A percentile compares a stretch with the other conserved stretches of the same genome.
phyloP scores from a whole-genome alignment of 129 eudicot species.

The Kitagawia praeruptora region DNA sequence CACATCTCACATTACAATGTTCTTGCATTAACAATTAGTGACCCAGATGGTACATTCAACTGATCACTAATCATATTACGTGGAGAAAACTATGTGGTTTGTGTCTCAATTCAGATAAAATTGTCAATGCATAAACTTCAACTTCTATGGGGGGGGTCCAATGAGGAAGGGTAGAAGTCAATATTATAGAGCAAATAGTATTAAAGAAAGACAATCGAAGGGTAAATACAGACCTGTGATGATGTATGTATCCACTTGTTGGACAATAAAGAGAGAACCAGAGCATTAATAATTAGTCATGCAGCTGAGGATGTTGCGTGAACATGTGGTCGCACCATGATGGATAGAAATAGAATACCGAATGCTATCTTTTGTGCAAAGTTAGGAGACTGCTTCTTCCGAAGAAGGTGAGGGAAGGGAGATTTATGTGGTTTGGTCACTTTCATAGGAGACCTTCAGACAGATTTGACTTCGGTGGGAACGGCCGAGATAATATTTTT shows the following conservation, averaged over 20 bases:
- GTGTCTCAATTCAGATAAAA: not conserved
- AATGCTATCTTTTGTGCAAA: not conserved
- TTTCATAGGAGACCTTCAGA: too few relatives aligned
- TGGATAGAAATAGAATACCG: not conserved
- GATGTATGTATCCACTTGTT: not conserved
- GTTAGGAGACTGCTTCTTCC: not conserved
- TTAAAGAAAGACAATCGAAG: not conserved
- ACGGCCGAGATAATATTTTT: not conserved
- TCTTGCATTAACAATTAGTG: not conserved
- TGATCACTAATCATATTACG: not conserved
- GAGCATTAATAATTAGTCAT: not conserved
- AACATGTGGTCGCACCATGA: not conserved
- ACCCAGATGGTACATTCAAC: not conserved
- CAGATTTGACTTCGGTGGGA: too few relatives aligned
- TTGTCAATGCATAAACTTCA: not conserved
- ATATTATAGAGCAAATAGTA: not conserved
- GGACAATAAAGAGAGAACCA: not conserved
- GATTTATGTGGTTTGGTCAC: not conserved
- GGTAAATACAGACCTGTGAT: not conserved
- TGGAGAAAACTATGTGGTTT: not conserved
- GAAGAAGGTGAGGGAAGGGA: not conserved
- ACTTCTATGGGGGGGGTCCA: not conserved
- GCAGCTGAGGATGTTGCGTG: not conserved
- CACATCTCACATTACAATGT: not conserved
- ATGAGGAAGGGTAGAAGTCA: not conserved